Base-by-base conservation (phyloP, 176 grass and related monocot genomes). In the Phyllostachys edulis region DNA sequence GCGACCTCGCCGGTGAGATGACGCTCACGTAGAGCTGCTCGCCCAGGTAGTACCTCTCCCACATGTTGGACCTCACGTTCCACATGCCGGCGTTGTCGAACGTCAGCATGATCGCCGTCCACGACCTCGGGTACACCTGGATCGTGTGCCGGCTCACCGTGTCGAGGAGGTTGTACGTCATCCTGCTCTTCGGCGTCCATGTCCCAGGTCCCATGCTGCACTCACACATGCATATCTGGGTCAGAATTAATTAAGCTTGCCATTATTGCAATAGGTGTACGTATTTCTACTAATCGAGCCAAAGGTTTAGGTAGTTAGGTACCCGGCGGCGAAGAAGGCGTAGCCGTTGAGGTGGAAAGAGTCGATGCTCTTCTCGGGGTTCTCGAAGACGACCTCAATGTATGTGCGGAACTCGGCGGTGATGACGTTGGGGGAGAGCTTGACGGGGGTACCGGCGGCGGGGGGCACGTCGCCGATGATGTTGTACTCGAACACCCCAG, bases 41-140 rank as follows among this genome's bases (percentile, higher is more conserved):
- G 0, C 95, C 95, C 2, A 95, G 83, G 85, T 98, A 98, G 40
- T 88, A 59, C 82, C 90, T 88, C 76, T 93, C 95, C 95, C 89
- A 93, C 12, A 88, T 63, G 75, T 90, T 87, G 73, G 95, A 95
- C 88, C 95, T 78, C 17, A 98, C 2, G 84, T 93, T 98, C 95
- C 95, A 98, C 95, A 98, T 98, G 4, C 95, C 95, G 18, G 89
- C 92, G 81, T 98, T 95, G 82, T 98, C 95, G 84, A 98, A 98
- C 7, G 92, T 94, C n/a, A 94, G 73, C 89, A 95, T 87, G 71
- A 98, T 87, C 79, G 92, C 95, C 75, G 95, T 87, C 95, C 95
- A 98, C 16, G 95, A 98, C 80, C 87, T 91, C 45, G 92, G 95
- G 92, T 95, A 98, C 36, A 98, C 95, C 74, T 98, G 95, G 50